A percentile compares a stretch with the other conserved stretches of the same genome.
These are phyloP conservation scores for Amaranthus hypochondriacus DNA, from an alignment of 148 eudicot species.

Conservation along the genomic window DNA sequence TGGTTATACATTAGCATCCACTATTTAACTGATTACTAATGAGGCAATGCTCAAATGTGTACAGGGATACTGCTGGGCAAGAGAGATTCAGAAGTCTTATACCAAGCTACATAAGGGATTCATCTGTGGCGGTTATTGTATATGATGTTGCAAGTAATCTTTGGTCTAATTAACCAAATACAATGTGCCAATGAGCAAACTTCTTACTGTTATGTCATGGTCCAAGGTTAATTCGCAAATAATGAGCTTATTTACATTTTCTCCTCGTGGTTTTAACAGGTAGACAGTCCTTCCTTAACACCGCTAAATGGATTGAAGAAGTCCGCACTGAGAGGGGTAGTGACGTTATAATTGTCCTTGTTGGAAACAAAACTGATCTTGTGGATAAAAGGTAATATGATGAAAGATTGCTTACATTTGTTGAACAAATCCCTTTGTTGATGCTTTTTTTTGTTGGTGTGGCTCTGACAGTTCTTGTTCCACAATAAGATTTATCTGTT, in stretches of 20 bases:
- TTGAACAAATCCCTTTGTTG: not conserved
- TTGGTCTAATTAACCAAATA: not conserved
- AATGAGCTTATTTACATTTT: not conserved
- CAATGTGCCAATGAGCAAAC: slow-evolving; percentile 6
- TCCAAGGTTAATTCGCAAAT: not conserved
- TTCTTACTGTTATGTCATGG: not conserved
- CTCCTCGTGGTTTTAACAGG: slow-evolving; percentile 25
- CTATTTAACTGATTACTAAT: slow-evolving; percentile 1
- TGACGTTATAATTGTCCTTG: slow-evolving; percentile 60
- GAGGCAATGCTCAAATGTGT: not conserved
- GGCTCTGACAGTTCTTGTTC: not conserved
- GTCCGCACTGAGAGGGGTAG: slow-evolving; percentile 64
- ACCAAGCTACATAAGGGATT: slow-evolving; percentile 55
- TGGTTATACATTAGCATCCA: not conserved
- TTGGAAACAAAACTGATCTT: slow-evolving; percentile 64
- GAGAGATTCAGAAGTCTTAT: slow-evolving; percentile 62
- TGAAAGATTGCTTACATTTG: not conserved
- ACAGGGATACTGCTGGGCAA: slow-evolving; percentile 65
- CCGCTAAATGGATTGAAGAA: slow-evolving; percentile 61
- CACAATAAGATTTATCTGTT: not conserved
- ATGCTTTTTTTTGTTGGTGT: not conserved
- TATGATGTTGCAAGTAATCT: slow-evolving; percentile 50
- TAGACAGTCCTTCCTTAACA: slow-evolving; percentile 54
- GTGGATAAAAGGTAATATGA: slow-evolving; percentile 55
- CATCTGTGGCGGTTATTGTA: slow-evolving; percentile 58